Base-by-base conservation (phyloP, 805 yeast species). In the Blastobotrys attinorum region DNA sequence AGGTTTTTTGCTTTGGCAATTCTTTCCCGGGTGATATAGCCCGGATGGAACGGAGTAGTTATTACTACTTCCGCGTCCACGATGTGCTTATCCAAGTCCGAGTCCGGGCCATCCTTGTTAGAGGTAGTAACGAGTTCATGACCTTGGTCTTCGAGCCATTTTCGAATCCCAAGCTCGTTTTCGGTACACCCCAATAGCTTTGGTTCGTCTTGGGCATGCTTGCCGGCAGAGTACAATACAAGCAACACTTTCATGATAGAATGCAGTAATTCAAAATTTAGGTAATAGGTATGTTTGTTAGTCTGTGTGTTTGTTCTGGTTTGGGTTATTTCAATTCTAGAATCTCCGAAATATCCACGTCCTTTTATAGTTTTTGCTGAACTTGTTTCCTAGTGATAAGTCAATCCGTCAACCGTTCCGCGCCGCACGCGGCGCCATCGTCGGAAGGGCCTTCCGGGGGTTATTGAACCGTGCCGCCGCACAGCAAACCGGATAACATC, bases 21-120 rank as follows among this genome's bases (percentile, higher is more conserved):
- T 56, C 90, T 72, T 54, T 78, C 81, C 47, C 71, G 70, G 44
- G 81, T 75, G 60, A 83, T 70, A 63, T 83, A 83, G 31, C 80
- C 90, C 3, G 94, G 92, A 64, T 75, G 85, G 73, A 84, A 83
- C 3, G 94, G 92, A 11, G 90, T 83, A 33, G 89, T 77, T 63
- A 84, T 83, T 56, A 83, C 74, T 40, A 83, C 71, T 53, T 83
- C 92, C 3, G 89, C 84, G 48, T 79, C 87, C 39, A 70, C 74
- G 58, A 83, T 72, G 50, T 81, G 70, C 56, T 72, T 67, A 62
- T 83, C 92, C 39, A 83, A 73, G 31, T 59, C 71, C 2, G 82
- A 72, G 52, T 62, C 52, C 33, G 69, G 70, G 39, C 81, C 81
- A 44, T 83, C 94, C 61, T 83, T 83, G 61, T 76, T 79, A 37